Conservation (phyloP, 2,329 filamentous ascomycete genomes). For the Aspergillus flavus region DNA sequence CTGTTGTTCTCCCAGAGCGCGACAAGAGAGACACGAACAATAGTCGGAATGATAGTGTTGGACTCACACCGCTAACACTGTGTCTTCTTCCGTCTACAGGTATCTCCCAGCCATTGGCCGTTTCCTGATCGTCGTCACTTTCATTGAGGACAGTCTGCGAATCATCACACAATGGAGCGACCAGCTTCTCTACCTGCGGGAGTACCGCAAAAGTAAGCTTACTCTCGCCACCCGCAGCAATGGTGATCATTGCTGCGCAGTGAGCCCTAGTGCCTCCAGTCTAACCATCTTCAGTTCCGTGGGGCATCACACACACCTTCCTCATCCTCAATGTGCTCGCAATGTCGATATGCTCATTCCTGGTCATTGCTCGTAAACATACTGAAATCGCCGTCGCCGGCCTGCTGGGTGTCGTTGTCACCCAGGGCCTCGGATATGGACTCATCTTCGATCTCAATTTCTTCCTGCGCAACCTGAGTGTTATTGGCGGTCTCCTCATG, state of each 20-base stretch:
- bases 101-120: conserved; percentile 94
- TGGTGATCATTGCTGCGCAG: background rate
- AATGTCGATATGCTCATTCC: conserved; percentile 78
- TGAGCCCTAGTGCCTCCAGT: conserved; percentile 5
- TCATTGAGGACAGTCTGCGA: conserved; percentile 92
- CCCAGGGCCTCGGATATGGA: conserved; percentile 94
- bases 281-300: conserved; percentile 66
- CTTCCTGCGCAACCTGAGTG: conserved; percentile 97
- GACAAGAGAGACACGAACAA: conserved; percentile 1
- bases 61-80: conserved; percentile 30
- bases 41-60: conserved; percentile 17
- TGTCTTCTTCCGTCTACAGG: conserved; percentile 53
- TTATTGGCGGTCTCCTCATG: conserved; percentile 97
- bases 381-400: conserved; percentile 91
- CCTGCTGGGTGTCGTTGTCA: conserved; percentile 85
- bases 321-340: conserved; percentile 85
- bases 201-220: conserved; percentile 85
- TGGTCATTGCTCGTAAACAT: conserved; percentile 91
- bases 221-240: background rate
- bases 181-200: conserved; percentile 87
- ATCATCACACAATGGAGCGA: conserved; percentile 98
- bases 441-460: conserved; percentile 99
- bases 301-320: conserved; percentile 88
- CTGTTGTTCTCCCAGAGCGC: background rate
- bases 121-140: conserved; percentile 97